phyloP scores from a whole-genome alignment of 2,329 filamentous ascomycete genomes.

The Aulographum hederae region DNA sequence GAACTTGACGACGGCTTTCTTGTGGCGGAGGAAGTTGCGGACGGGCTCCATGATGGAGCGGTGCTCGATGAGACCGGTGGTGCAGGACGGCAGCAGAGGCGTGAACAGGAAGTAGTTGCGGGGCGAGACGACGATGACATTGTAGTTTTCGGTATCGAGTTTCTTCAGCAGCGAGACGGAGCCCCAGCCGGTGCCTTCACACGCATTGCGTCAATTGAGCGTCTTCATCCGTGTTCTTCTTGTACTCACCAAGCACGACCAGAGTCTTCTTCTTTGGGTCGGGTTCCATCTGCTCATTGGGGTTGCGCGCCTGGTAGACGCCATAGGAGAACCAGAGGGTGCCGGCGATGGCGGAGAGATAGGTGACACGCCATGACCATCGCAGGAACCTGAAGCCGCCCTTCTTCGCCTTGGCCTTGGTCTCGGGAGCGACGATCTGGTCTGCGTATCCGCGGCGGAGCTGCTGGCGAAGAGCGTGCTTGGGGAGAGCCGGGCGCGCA shows the following conservation, averaged over 20 bases:
- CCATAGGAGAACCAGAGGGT: conserved; percentile 58
- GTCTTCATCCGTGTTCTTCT: too few species aligned
- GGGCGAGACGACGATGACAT: conserved; percentile 91
- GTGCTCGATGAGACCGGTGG: conserved; percentile 93
- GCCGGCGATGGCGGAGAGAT: conserved; percentile 52
- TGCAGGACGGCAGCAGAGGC: conserved; percentile 89
- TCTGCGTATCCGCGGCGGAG: neutral
- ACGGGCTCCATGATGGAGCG: conserved; percentile 99
- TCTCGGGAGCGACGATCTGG: conserved; percentile 11
- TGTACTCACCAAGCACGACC: conserved; percentile 57
- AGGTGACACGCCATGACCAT: conserved; percentile 71
- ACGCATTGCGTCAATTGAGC: neutral
- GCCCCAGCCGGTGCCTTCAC: conserved; percentile 80
- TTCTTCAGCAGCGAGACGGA: conserved; percentile 95
- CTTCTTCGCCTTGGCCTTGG: conserved; percentile 26
- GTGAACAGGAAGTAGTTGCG: conserved; percentile 99
- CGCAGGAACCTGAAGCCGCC: conserved; percentile 45
- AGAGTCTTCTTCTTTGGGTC: conserved; percentile 92
- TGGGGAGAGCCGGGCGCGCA: neutral
- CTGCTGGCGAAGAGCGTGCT: neutral
- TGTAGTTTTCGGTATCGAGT: conserved; percentile 97
- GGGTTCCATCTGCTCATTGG: conserved; percentile 56
- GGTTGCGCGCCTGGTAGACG: conserved; percentile 70
- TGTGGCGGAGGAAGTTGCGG: conserved; percentile 86
- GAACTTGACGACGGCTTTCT: conserved; percentile 83